A percentile compares a stretch with the other conserved stretches of the same genome.
Conservation (phyloP, 179 eudicot species). For the Spinacia oleracea region DNA sequence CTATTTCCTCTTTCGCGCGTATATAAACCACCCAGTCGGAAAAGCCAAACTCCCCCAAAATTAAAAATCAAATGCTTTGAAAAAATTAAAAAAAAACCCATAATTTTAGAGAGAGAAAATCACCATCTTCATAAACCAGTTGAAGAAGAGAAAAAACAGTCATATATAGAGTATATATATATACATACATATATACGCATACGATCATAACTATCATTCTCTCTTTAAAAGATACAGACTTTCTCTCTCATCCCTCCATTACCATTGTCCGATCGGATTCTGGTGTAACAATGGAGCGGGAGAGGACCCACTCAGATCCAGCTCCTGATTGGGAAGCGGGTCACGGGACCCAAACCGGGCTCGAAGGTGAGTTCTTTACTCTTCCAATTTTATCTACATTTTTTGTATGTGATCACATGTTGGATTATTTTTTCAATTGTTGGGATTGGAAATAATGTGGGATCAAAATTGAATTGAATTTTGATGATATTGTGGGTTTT, state of each 20-base stretch:
- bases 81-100: neutral
- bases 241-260: neutral
- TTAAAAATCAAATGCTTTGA: conserved; percentile 8
- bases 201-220: neutral
- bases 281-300: conserved; percentile 25
- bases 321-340: conserved; percentile 44
- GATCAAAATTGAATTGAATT: conserved; percentile 5
- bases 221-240: neutral
- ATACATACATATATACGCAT: neutral
- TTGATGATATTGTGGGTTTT: neutral
- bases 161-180: neutral
- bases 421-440: conserved; percentile 13
- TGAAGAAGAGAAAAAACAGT: neutral
- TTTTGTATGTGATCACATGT: conserved; percentile 3
- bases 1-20: conserved; percentile 13
- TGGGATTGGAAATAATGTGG: conserved; percentile 6
- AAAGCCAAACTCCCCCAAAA: neutral
- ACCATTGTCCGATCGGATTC: neutral
- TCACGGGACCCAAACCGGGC: conserved; percentile 49
- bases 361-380: conserved; percentile 54
- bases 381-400: neutral
- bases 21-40: conserved; percentile 10
- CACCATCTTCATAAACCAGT: neutral
- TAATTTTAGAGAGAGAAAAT: neutral
- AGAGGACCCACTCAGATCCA: conserved; percentile 60